Evolutionary conservation across 2,329 filamentous ascomycete species (phyloP), one percentile per base, ranked within the genome.

Genomic region (Cercospora berteroae): DNA sequence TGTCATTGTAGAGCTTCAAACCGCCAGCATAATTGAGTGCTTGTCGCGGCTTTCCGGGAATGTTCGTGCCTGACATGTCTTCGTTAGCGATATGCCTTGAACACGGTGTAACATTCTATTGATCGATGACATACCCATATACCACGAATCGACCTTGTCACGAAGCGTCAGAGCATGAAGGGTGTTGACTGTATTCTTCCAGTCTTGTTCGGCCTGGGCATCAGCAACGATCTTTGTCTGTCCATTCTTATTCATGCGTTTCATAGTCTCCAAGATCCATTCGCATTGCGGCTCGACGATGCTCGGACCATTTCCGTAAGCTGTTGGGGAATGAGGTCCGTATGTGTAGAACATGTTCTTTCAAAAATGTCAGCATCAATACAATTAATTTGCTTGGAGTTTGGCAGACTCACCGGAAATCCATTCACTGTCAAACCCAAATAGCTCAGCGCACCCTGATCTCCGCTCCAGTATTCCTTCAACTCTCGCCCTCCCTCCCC

Each of bases 31-130:
- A 82, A 62, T 78, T 81, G 12, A 82, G 71, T 68, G 80, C 80
- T 72, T 82, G 80, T 5, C 77, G 74, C 5, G 76, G 72, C 74
- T 82, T 82, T 3, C 81, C 81, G 0, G 81, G 81, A 10, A 83
- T 75, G 57, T 83, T 83, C 5, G 78, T 78, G 48, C 71, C 80
- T 68, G 5, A 2, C 2, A 5, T 52, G 48, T 13, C 7, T 27
- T n/a, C 48, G 23, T 52, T 27, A 52, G 48, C 48, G 48, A 27
- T 4, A 25, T 27, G 3, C 29, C 12, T 31, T 52, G n/a, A 33
- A 33, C 18, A 20, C 27, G 6, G 2, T 20, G 10, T 4, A 13
- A 23, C 3, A 20, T 31, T 9, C 4, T 33, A 6, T 31, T 3
- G 4, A 13, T 58, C 55, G 5, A 25, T 58, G 55, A 60, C 59